Evolutionary conservation across 1,139 yeast species (phyloP), one percentile per base, ranked within the genome.

Genomic region (Pichia sp.): DNA sequence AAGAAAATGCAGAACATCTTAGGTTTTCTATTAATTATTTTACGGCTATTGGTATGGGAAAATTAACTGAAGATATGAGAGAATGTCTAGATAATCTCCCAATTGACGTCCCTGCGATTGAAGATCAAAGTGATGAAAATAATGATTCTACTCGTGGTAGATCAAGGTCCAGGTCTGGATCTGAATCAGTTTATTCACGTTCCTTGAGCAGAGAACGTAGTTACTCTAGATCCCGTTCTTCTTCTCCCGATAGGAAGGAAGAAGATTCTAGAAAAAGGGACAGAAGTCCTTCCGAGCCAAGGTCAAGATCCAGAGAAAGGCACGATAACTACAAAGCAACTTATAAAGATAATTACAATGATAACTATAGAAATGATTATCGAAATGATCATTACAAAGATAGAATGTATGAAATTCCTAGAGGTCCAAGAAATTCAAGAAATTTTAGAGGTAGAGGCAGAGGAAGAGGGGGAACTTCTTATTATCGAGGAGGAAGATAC

Each of bases 21-120:
- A 70, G 94, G 51, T 92, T 89, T 63, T 78, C 95, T 2, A 88
- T 90, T 62, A 92, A 92, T 61, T 92, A 76, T 63, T 92, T 90
- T 66, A 90, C 97, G 0, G 96, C 97, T 1, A 88, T 92, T 56
- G 95, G 95, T 0, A 65, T 90, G 47, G 97, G 97, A 44, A 74
- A 76, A 2, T 63, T 92, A 51, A 90, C 97, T 0, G 96, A 88
- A 44, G 76, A 70, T 9, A 85, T 89, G 95, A 76, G 98, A 66
- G 74, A 70, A 9, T 73, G 70, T 11, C 68, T 86, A 52, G 59
- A 64, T 47, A 59, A 60, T 32, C 56, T 74, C 36, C 74, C 77
- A 0, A 57, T 58, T 3, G 61, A 56, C 18, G 18, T 18, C 18
- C 18, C 18, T 33, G 60, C 65, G n/a, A 37, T 40, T 10, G 41